Evolutionary conservation across 805 yeast species (phyloP).

Genomic region (Kregervanrija delftensis): DNA sequence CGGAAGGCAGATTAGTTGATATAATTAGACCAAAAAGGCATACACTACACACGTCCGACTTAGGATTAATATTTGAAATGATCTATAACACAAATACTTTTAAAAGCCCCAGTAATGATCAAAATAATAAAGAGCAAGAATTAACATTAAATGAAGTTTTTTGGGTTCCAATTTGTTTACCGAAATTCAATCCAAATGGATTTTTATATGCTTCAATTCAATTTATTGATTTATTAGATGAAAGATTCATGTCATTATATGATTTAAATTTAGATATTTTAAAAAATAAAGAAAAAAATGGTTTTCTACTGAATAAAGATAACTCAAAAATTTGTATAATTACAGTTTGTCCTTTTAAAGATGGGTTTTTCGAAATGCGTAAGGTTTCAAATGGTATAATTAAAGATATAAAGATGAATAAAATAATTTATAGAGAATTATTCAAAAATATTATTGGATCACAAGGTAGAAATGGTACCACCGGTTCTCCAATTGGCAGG

Average conservation of each 20-base stretch:
- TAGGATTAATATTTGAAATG: constrained; percentile 66
- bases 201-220: constrained; percentile 78
- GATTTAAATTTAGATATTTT: constrained; percentile 19
- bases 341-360: constrained; percentile 62
- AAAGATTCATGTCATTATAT: constrained; percentile 23
- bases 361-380: constrained; percentile 71
- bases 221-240: constrained; percentile 38
- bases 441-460: constrained; percentile 24
- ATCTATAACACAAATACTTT: constrained; percentile 54
- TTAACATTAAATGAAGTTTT: constrained; percentile 53
- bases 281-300: constrained; percentile 4
- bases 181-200: constrained; percentile 83
- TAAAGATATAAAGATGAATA: constrained; percentile 30
- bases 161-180: constrained; percentile 92
- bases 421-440: constrained; percentile 26
- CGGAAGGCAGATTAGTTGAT: constrained; percentile 58
- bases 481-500: constrained; percentile 29
- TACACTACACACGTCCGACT: constrained; percentile 72
- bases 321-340: constrained; percentile 34
- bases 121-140: constrained; percentile 10
- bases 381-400: constrained; percentile 49
- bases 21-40: constrained; percentile 74
- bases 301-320: constrained; percentile 9
- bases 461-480: constrained; percentile 22
- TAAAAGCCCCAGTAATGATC: constrained; percentile 26